Conservation (phyloP, 2,329 filamentous ascomycete species). For the Ophiobolus disseminans region DNA sequence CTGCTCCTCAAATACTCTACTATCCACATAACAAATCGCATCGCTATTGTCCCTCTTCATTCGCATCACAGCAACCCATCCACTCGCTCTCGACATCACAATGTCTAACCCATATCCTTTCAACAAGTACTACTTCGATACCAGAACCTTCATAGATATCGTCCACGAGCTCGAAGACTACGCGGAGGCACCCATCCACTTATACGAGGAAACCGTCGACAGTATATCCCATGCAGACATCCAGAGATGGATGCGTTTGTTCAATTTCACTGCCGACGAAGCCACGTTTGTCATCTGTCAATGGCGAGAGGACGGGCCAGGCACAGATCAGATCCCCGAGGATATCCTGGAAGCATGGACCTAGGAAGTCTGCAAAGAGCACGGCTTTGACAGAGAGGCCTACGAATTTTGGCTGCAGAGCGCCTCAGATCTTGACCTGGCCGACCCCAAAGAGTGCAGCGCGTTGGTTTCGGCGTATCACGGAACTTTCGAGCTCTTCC, state of each 20-base stretch:
- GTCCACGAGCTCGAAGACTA: conserved; percentile 6
- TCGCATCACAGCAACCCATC: no score
- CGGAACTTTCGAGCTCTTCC: not conserved
- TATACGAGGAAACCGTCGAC: not conserved
- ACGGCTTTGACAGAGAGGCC: conserved; percentile 8
- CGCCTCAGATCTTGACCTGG: not conserved
- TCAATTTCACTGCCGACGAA: conserved; percentile 2
- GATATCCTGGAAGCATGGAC: conserved; percentile 1
- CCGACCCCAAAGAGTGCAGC: not conserved
- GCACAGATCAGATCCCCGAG: no score
- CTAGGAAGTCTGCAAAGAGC: conserved; percentile 3
- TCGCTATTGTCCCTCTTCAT: no score
- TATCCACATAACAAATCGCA: no score
- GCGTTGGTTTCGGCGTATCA: not conserved
- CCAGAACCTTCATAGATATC: conserved; percentile 6
- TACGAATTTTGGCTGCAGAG: conserved; percentile 9
- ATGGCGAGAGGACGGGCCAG: not conserved
- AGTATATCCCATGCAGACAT: not conserved
- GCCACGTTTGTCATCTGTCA: not conserved
- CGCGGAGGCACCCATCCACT: not conserved
- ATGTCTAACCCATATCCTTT: not conserved
- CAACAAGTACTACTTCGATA: conserved; percentile 8
- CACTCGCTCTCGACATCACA: not conserved
- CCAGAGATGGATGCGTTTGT: conserved; percentile 5
- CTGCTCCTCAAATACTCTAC: no score